Conservation (phyloP, 768 basidiomycete species). For the Mycena rebaudengoi region DNA sequence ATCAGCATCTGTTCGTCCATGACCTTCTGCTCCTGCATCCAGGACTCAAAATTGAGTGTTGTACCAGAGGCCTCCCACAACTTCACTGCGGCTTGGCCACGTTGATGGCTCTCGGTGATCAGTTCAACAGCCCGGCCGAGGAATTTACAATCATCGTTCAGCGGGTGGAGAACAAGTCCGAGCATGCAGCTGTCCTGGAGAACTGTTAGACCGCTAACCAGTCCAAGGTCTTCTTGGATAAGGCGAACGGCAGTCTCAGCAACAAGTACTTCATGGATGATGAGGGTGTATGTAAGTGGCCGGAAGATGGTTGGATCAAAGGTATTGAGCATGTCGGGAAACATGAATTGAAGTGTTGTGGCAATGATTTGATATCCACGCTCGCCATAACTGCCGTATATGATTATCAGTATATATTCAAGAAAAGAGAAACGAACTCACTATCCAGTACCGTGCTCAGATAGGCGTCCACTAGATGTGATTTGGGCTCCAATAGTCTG, state of each 20-base stretch:
- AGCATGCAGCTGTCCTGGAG: neutral
- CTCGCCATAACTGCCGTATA: neutral
- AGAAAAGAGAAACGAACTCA: neutral
- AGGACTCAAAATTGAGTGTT: neutral
- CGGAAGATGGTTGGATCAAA: neutral
- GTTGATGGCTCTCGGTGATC: neutral
- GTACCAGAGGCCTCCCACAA: neutral
- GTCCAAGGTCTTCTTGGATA: neutral
- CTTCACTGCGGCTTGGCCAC: neutral
- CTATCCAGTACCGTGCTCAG: neutral
- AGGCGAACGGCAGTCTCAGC: neutral
- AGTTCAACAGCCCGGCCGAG: neutral
- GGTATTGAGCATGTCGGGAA: neutral
- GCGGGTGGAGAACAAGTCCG: neutral
- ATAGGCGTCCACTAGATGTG: neutral
- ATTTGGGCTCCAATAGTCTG: neutral
- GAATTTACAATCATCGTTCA: neutral
- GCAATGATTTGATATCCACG: neutral
- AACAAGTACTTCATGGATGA: neutral
- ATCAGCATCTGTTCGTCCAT: neutral
- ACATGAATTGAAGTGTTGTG: neutral
- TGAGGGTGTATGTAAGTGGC: neutral
- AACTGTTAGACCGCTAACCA: neutral
- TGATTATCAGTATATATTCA: neutral
- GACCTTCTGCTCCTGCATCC: neutral